Base-by-base conservation (phyloP, 176 grass and related monocot species). In the Hsuehochloa calcarea region DNA sequence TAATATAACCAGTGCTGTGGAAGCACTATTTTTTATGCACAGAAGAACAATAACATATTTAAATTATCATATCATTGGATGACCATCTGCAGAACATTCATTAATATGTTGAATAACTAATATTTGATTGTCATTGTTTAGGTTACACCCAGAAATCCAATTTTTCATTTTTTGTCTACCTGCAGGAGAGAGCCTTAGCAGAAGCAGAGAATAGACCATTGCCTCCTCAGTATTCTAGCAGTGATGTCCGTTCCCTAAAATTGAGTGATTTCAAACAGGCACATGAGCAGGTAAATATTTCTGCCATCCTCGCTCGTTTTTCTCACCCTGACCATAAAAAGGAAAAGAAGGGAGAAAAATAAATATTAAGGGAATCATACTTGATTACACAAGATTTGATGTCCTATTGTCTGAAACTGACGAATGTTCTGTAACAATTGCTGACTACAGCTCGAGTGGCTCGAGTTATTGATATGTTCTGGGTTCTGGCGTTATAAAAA, bases 211-310 rank as follows among this genome's bases (percentile, higher is more conserved):
- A 88, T 63, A 92, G 70, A 68, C 81, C 91, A 5, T 37, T 84
- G 58, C 96, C 96, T 35, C 82, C 85, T 47, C 88, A 87, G 38
- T 81, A 83, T 70, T 83, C 72, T 64, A 91, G 93, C 59, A 69
- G 85, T 78, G 93, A 98, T 40, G 74, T 96, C 22, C 96, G 93
- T 10, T 9, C 91, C 47, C 81, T 98, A 37, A 93, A 85, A 68
- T 81, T 86, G 75, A 81, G 85, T 66, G 96, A 98, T 81, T 91
- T 98, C 51, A 94, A 89, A 80, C 86, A 90, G 78, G 89, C 96
- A 55, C 96, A 98, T 79, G 96, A 98, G 26, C 93, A 98, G 93
- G 96, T 98, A 70, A 50, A 75, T 71, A 40, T 66, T 72, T 31
- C 54, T 29, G 22, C 39, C 44, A 51, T n/a, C 62, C 61, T 11